phyloP scores from a whole-genome alignment of 495 filamentous ascomycete genomes.

The Parachaetomium inaequale region DNA sequence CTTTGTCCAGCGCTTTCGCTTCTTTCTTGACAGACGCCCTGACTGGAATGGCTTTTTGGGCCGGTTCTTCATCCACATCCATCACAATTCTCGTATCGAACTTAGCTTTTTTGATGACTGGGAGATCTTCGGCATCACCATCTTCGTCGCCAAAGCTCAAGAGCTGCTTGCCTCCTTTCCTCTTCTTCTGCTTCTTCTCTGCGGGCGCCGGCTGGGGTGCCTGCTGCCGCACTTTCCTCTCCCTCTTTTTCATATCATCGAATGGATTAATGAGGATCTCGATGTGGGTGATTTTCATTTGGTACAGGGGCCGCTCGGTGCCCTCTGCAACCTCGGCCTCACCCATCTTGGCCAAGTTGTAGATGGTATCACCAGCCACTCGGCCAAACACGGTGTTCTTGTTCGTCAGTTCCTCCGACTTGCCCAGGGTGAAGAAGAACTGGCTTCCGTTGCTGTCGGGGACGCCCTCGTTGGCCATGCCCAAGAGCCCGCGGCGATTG shows the following conservation, averaged over 20 bases:
- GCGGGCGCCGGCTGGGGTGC: conserved; percentile 34
- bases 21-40: conserved; percentile 32
- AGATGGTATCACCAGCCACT: conserved; percentile 90
- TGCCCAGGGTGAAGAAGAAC: conserved; percentile 90
- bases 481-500: conserved; percentile 84
- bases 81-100: conserved; percentile 83
- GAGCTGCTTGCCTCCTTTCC: conserved; percentile 71
- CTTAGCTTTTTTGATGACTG: conserved; percentile 79
- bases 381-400: conserved; percentile 93
- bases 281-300: conserved; percentile 69
- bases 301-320: conserved; percentile 82
- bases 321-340: conserved; percentile 78
- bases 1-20: conserved; percentile 32
- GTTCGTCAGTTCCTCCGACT: conserved; percentile 77
- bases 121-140: conserved; percentile 60
- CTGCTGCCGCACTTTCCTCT: conserved; percentile 44
- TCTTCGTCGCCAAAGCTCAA: conserved; percentile 90
- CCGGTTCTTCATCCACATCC: conserved; percentile 43
- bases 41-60: conserved; percentile 24
- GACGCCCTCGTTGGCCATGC: conserved; percentile 79
- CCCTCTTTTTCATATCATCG: conserved; percentile 76
- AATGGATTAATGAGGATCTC: conserved; percentile 90
- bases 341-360: conserved; percentile 88
- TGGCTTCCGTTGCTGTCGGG: conserved; percentile 87
- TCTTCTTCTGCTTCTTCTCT: conserved; percentile 72